Base-by-base conservation (phyloP, 768 basidiomycete species). In the Termitomyces sp. region DNA sequence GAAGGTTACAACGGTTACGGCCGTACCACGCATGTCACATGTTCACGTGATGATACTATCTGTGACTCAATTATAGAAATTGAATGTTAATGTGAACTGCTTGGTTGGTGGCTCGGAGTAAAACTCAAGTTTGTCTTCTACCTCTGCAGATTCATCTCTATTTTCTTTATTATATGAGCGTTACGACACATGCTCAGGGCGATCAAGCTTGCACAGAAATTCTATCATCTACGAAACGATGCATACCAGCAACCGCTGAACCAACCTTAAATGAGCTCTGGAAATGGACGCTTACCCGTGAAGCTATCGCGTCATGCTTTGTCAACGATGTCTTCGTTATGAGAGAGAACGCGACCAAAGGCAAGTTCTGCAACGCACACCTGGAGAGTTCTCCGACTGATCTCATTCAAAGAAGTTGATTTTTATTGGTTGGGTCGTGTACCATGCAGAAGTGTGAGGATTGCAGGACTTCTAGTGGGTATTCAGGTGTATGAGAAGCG, bases 391-490 rank as follows among this genome's bases (percentile, higher is more conserved):
- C 38, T 51, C 34, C 29, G 32, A 62, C 47, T 57, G 38, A 65
- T 56, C 36, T n/a, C 57, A 34, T 46, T 48, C 56, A 38, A 63
- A 86, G 87, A 75, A 10, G 65, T 69, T 40, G 87, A 90, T 59
- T 89, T 85, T 64, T 91, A 80, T 70, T 87, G 88, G 87, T 73
- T 93, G 14, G 88, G 88, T 10, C 74, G 85, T 17, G 78, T 88
- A 1, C 91, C 91, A 4, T 92, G 89, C 71, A 77, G 90, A 14
- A 83, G 73, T 2, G 85, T 89, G 17, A 71, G 75, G 42, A 68
- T 91, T 3, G 78, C 87, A 17, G 91, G 86, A 1, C 70, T 91
- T 56, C 72, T 92, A 4, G 86, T 92, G 1, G 89, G 84, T 2
- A 71, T 89, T 7, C 79, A 82, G 50, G 71, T 77, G 0, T 86